Evolutionary conservation across 2,329 filamentous ascomycete genomes (phyloP).

Genomic region (Neopestalotiopsis rosae): DNA sequence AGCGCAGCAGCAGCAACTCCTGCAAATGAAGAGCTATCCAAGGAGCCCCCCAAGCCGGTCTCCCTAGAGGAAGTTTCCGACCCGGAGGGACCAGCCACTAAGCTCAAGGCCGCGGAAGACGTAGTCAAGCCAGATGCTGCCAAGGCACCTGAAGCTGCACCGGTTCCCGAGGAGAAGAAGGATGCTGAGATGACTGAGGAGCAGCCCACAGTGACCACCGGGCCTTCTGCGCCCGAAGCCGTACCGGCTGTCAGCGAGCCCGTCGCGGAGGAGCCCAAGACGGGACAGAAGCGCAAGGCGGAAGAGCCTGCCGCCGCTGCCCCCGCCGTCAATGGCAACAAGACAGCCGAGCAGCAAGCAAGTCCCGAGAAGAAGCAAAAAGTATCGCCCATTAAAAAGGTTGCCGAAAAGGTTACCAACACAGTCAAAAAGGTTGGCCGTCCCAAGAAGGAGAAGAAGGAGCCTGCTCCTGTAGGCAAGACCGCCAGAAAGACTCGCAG

Average conservation of each 20-base stretch:
- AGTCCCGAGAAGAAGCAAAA: slow-evolving; percentile 47
- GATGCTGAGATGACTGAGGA: slow-evolving; percentile 7
- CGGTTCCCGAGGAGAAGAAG: background rate
- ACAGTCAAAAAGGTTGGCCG: slow-evolving; percentile 38
- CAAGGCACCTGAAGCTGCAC: background rate
- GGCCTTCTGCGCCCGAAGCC: background rate
- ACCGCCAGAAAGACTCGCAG: slow-evolving; percentile 46
- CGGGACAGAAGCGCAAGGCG: slow-evolving; percentile 23
- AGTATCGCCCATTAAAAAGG: slow-evolving; percentile 27
- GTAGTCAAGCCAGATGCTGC: slow-evolving; percentile 22
- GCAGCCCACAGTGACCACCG: background rate
- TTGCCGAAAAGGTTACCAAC: slow-evolving; percentile 35
- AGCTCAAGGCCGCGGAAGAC: slow-evolving; percentile 27
- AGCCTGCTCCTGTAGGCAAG: slow-evolving; percentile 36
- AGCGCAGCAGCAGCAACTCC: slow-evolving; percentile 9
- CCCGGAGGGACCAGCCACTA: slow-evolving; percentile 27
- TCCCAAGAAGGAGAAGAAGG: slow-evolving; percentile 40
- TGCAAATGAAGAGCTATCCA: slow-evolving; percentile 26
- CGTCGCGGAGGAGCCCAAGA: slow-evolving; percentile 9
- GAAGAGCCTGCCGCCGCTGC: slow-evolving; percentile 21
- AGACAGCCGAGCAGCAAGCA: slow-evolving; percentile 28
- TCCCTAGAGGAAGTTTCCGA: slow-evolving; percentile 35
- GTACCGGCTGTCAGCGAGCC: slow-evolving; percentile 13
- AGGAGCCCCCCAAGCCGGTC: slow-evolving; percentile 33
- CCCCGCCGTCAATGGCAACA: slow-evolving; percentile 22